A percentile compares a stretch with the other conserved stretches of the same genome.
phyloP scores from a whole-genome alignment of 2,329 filamentous ascomycete genomes.

The Ascochyta clinopodiicola region DNA sequence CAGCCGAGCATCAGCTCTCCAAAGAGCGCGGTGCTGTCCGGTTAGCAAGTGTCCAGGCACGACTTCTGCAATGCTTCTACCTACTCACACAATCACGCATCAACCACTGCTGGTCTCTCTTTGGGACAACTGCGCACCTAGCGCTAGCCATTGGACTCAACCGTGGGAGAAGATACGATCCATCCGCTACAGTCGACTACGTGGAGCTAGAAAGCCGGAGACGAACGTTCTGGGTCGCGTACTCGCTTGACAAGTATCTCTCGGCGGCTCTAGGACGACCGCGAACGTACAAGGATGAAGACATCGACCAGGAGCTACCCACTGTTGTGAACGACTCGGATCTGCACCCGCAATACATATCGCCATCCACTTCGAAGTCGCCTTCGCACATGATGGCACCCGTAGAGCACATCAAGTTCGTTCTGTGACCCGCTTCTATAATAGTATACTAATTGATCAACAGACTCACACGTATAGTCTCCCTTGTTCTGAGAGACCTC shows the following conservation, averaged over 20 bases:
- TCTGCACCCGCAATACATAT: slow-evolving; percentile 36
- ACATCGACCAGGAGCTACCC: slow-evolving; percentile 63
- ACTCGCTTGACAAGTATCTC: slow-evolving; percentile 68
- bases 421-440: not conserved
- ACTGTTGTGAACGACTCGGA: slow-evolving; percentile 46
- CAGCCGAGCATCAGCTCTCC: slow-evolving; percentile 53
- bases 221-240: slow-evolving; percentile 68
- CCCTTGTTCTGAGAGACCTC: slow-evolving; percentile 53
- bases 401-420: slow-evolving; percentile 53
- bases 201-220: slow-evolving; percentile 61
- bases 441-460: not conserved
- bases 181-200: slow-evolving; percentile 50
- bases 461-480: slow-evolving; percentile 55
- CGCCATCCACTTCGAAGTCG: slow-evolving; percentile 31
- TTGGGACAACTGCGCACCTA: slow-evolving; percentile 64
- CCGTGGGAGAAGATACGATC: slow-evolving; percentile 45
- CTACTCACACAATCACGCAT: slow-evolving; percentile 65
- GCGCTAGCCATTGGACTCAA: slow-evolving; percentile 56
- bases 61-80: slow-evolving; percentile 65
- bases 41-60: slow-evolving; percentile 64
- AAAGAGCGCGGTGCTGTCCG: slow-evolving; percentile 61
- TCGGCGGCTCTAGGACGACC: slow-evolving; percentile 69
- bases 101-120: slow-evolving; percentile 67
- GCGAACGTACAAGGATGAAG: slow-evolving; percentile 66
- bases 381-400: slow-evolving; percentile 55